Base-by-base conservation (phyloP, 352 stramenopile genomes). In the Globisporangium echinulatum region DNA sequence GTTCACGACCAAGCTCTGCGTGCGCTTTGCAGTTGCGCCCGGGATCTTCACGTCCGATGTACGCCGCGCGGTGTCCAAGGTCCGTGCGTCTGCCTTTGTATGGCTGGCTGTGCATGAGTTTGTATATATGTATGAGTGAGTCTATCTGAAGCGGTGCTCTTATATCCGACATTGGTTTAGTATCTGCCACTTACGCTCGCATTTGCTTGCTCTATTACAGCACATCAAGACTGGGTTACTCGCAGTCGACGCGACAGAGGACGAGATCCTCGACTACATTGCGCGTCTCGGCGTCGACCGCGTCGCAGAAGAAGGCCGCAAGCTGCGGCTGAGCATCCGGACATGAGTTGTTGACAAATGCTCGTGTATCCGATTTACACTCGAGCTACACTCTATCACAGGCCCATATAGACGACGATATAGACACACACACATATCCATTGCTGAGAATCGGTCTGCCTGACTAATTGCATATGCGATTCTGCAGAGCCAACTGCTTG, bases 1-100 rank as follows among this genome's bases (percentile, higher is more conserved):
- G 59, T 92, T 94, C 53, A 82, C 81, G 0, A 94, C 85, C 10
- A 88, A 87, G 61, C 68, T 94, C 25, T 90, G 82, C 51, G 78
- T 92, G 42, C 79, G 74, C 15, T 91, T 83, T 59, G 66, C 62
- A 7, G 74, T 92, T 15, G 76, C 82, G 0, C 82, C 85, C 1
- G 85, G 85, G 11, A 88, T 89, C 54, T 91, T 87, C 61, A 89
- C 82, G 9, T 77, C 74, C 0, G 79, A 94, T 59, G 42, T 91
- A 39, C 74, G 77, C 46, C 74, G 80, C 54, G 81, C 67, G 7
- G 67, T 93, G n/a, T 67, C 77, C 25, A 62, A 71, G 64, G 83
- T 92, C 64, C n/a, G 71, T 68, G 7, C 40, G 40, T 44, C 40
- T 44, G 40, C 25, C 43, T 14, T 36, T 54, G 51, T 52, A 7